phyloP scores from a whole-genome alignment of 2,329 filamentous ascomycete genomes.

The Byssothecium circinans region DNA sequence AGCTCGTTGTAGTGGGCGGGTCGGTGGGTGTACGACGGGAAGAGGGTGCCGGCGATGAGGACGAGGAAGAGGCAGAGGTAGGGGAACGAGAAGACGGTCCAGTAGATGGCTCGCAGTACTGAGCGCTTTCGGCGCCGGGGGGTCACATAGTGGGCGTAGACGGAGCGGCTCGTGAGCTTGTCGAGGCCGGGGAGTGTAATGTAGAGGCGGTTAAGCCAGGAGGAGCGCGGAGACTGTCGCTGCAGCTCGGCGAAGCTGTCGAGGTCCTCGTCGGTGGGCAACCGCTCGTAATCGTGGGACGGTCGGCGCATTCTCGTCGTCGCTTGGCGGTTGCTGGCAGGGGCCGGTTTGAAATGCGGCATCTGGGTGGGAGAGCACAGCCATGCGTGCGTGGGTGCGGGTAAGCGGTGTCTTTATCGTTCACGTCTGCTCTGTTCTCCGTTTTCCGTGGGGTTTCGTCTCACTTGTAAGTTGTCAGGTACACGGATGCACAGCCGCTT shows the following conservation, averaged over 20 bases:
- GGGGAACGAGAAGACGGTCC: conserved; percentile 34
- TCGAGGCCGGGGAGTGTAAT: conserved; percentile 24
- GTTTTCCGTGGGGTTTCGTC: too few species aligned
- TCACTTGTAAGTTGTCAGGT: too few species aligned
- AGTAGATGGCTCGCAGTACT: conserved; percentile 34
- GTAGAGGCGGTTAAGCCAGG: conserved; percentile 29
- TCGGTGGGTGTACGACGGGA: conserved; percentile 59
- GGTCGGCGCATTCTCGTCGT: conserved; percentile 18
- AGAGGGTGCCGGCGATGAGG: conserved; percentile 51
- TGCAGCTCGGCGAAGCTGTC: conserved; percentile 19
- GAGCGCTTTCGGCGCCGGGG: conserved; percentile 38
- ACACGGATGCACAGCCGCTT: too few species aligned
- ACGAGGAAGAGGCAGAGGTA: conserved; percentile 42
- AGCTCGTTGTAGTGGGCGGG: conserved; percentile 56
- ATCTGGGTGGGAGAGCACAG: neutral
- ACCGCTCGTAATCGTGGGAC: conserved; percentile 36
- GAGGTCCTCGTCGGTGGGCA: conserved; percentile 33
- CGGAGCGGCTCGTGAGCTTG: conserved; percentile 30
- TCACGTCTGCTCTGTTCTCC: too few species aligned
- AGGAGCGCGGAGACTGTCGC: conserved; percentile 15
- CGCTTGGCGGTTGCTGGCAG: conserved; percentile 9
- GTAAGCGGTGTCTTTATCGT: too few species aligned
- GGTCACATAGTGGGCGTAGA: conserved; percentile 37
- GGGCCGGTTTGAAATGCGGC: neutral
- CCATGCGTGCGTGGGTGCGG: neutral